Evolutionary conservation across 1,284 basidiomycete genomes (phyloP), one percentile per base, ranked within the genome.

Genomic region (Pterula multifida): DNA sequence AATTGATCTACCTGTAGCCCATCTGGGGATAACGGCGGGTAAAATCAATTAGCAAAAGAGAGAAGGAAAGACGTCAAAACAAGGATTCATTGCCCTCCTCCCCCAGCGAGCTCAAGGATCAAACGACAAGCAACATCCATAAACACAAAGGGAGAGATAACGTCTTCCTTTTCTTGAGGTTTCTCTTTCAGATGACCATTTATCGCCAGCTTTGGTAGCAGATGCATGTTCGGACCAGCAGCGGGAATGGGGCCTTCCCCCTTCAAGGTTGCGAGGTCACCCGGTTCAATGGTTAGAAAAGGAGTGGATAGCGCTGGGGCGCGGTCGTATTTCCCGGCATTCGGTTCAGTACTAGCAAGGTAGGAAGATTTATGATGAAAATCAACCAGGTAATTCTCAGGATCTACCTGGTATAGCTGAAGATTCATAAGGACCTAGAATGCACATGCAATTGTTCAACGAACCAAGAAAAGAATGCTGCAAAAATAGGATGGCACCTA

Each of bases 341-440:
- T 80, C 1, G 73, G 71, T 50, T 79, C 79, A 17, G 68, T 72
- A 3, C 76, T 76, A 6, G 82, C 76, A 60, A 74, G 71, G 65
- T 93, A 93, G 54, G 94, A 90, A 59, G 90, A 91, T 62, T 97
- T 89, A 70, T 98, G 95, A 59, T 96, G 82, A 69, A 99, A 98
- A 63, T 98, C 95, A 54, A 98, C 96, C 26, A 98, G 78, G 66
- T 97, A 98, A 68, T 98, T 98, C 63, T 86, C 81, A 28, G 85
- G 83, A 64, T 98, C 95, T 23, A 98, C 91, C 71, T 90, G 87
- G 65, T 98, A 98, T 44, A 98, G 74, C 60, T 98, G 93, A 1
- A 98, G 75, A 67, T 98, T 96, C 94, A 98, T 97, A 23, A 95
- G 76, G 4, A 93, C 80, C 90, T 93, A 49, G 2, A 11, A 22